Evolutionary conservation across 139 green algal species (phyloP).

Genomic region (Chlorella sp.): DNA sequence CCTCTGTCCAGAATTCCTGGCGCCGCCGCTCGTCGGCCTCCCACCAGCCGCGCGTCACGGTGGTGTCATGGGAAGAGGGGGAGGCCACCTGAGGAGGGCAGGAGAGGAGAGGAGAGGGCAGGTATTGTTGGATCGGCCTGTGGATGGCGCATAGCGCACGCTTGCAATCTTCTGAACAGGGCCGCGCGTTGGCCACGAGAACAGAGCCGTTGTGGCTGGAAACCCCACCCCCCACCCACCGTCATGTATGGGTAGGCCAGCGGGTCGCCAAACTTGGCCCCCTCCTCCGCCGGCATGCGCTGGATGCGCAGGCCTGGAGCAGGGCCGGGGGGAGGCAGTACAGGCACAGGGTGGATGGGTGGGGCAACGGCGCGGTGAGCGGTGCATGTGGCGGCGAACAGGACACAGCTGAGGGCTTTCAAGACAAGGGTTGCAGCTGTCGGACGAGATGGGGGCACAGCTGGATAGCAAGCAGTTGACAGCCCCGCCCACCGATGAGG

Average conservation of each 20-base stretch:
- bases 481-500: slow-evolving; percentile 78
- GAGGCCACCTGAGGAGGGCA: slow-evolving; percentile 52
- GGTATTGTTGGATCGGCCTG: no score
- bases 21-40: slow-evolving; percentile 82
- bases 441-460: no score
- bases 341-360: background rate
- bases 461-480: no score
- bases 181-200: no score
- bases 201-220: no score
- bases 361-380: background rate
- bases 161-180: no score
- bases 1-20: slow-evolving; percentile 76
- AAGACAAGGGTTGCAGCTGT: no score
- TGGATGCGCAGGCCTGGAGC: slow-evolving; percentile 87
- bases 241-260: slow-evolving; percentile 78
- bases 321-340: background rate
- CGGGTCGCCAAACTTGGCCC: slow-evolving; percentile 76
- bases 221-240: background rate
- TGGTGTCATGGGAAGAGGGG: slow-evolving; percentile 95
- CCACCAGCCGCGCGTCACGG: slow-evolving; percentile 86
- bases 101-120: background rate
- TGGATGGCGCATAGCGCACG: no score
- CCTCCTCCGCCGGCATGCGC: slow-evolving; percentile 78
- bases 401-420: no score
- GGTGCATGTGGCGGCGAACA: background rate